Evolutionary conservation across 1,139 yeast species (phyloP).

Genomic region (Geotrichum restrictum): DNA sequence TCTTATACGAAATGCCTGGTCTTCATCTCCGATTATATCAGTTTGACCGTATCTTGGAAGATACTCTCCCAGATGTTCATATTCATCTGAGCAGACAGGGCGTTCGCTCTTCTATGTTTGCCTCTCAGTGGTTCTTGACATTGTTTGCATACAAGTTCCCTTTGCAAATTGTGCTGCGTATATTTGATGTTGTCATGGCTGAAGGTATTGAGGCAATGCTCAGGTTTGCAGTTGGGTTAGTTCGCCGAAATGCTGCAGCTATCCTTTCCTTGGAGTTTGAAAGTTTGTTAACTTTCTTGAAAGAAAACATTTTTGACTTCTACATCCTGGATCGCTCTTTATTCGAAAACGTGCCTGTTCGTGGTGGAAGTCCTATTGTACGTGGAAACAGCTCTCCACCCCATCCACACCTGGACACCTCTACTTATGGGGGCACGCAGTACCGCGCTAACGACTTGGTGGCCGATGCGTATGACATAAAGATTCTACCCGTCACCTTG

Average conservation of each 20-base stretch:
- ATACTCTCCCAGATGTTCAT: slow-evolving; percentile 60
- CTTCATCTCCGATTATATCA: slow-evolving; percentile 79
- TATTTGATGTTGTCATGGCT: slow-evolving; percentile 78
- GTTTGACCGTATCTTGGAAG: slow-evolving; percentile 79
- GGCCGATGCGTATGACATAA: slow-evolving; percentile 69
- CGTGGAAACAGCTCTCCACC: slow-evolving; percentile 11
- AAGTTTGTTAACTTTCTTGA: slow-evolving; percentile 65
- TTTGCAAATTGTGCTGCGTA: slow-evolving; percentile 70
- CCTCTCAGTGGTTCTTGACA: slow-evolving; percentile 93
- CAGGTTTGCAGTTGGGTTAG: slow-evolving; percentile 73
- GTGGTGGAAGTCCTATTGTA: slow-evolving; percentile 16
- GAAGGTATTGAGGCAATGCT: slow-evolving; percentile 85
- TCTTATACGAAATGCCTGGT: slow-evolving; percentile 90
- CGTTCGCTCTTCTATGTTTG: slow-evolving; percentile 86
- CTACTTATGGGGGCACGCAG: slow-evolving; percentile 24
- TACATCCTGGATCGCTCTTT: slow-evolving; percentile 45
- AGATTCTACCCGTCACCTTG: slow-evolving; percentile 67
- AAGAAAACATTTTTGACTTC: slow-evolving; percentile 70
- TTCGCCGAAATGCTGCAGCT: slow-evolving; percentile 60
- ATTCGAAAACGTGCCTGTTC: background rate
- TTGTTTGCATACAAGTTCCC: slow-evolving; percentile 93
- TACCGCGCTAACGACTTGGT: slow-evolving; percentile 73
- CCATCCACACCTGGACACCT: slow-evolving; percentile 11
- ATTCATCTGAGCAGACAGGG: slow-evolving; percentile 81
- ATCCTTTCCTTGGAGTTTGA: slow-evolving; percentile 68